Conservation (phyloP, 768 basidiomycete genomes). For the Hypholoma sublateritium region DNA sequence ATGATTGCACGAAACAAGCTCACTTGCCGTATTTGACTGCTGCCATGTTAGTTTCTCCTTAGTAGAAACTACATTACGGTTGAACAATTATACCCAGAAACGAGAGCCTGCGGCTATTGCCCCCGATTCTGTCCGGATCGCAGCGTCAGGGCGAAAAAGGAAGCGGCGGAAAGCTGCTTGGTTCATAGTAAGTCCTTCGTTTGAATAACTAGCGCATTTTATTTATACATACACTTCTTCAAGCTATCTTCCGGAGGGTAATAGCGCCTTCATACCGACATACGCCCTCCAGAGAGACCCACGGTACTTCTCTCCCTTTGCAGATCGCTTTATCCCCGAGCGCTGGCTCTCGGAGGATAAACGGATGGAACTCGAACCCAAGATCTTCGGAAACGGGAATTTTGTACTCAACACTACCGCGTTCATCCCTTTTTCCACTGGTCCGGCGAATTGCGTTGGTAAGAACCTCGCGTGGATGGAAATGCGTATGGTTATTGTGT, state of each 20-base stretch:
- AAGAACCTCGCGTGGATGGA: constrained; percentile 36
- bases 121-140: constrained; percentile 32
- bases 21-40: constrained; percentile 30
- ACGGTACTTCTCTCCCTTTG: constrained; percentile 34
- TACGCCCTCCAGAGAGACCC: constrained; percentile 35
- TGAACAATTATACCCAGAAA: constrained; percentile 21
- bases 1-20: constrained; percentile 25
- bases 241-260: constrained; percentile 38
- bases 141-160: constrained; percentile 31
- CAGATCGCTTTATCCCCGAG: constrained; percentile 37
- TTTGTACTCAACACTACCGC: constrained; percentile 25
- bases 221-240: background rate
- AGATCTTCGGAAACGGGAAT: constrained; percentile 28
- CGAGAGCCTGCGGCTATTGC: constrained; percentile 36
- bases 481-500: constrained; percentile 31
- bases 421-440: constrained; percentile 39
- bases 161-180: constrained; percentile 30
- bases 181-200: constrained; percentile 19
- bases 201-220: background rate
- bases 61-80: background rate
- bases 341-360: constrained; percentile 31
- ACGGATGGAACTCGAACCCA: constrained; percentile 30
- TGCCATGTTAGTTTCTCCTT: constrained; percentile 25
- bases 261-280: constrained; percentile 33
- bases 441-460: constrained; percentile 53